Base-by-base conservation (phyloP, 495 filamentous ascomycete genomes). In the Symbiotaphrina buchneri region DNA sequence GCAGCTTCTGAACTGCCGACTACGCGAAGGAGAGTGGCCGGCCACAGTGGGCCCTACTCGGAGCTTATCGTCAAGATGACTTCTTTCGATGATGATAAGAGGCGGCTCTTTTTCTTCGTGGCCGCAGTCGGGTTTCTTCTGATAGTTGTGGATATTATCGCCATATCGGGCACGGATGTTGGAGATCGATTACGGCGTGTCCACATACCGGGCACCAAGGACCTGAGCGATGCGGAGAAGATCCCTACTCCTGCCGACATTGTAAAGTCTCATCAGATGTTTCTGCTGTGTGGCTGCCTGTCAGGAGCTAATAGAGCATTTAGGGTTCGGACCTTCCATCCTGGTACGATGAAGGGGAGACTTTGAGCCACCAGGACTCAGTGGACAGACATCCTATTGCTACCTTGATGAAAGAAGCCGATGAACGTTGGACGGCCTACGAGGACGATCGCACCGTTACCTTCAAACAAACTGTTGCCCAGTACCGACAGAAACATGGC, bases 401-500 rank as follows among this genome's bases (percentile, higher is more conserved):
- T 21, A 1, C 14, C n/a, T 19, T 49, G 27, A 51, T 48, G 40
- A 28, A 38, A 18, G 30, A 49, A 24, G 48, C 46, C 10, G 46
- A 51, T 19, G 35, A 43, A 22, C 32, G 32, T 6, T 47, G 39
- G 32, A 31, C 34, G 13, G 22, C 21, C 8, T 44, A 47, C 30
- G 44, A 52, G 18, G 34, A 40, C n/a, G 41, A 35, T 19, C 30
- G 48, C 18, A 46, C 46, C 17, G 49, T 52, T 11, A 68, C 59
- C 11, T 56, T 80, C 24, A 49, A 53, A 27, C 51, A 67, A 17
- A 61, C 69, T 1, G 71, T 73, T 1, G 53, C 56, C 22, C 61
- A 59, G 27, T 82, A 80, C 47, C 53, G 71, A 17, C 44, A 56
- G 25, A 58, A 55, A 11, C 58, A 74, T 32, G 75, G 75, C 13